These are phyloP conservation scores for Sistotremastrum niveocremeum DNA, from an alignment of 768 basidiomycete species.

Conservation along the genomic window DNA sequence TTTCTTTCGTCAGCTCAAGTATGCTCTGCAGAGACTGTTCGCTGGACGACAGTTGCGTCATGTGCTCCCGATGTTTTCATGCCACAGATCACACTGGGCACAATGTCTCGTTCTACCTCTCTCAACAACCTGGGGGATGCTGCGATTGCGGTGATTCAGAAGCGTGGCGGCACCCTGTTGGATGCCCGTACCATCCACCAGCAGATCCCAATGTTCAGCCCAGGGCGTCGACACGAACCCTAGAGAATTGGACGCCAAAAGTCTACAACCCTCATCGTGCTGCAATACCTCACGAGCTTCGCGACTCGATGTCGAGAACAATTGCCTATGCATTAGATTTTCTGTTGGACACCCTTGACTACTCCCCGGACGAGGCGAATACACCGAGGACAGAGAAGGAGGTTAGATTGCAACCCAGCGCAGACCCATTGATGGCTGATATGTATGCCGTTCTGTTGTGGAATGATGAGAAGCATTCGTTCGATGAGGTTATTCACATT, in stretches of 20 bases:
- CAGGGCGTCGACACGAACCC: slow-evolving; percentile 6
- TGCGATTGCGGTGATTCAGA: slow-evolving; percentile 93
- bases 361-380: slow-evolving; percentile 65
- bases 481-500: slow-evolving; percentile 71
- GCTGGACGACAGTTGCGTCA: slow-evolving; percentile 76
- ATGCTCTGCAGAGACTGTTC: slow-evolving; percentile 63
- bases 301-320: slow-evolving; percentile 60
- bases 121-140: slow-evolving; percentile 82
- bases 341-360: slow-evolving; percentile 69
- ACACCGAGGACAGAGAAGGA: slow-evolving; percentile 55
- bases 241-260: slow-evolving; percentile 22
- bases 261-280: slow-evolving; percentile 42
- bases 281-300: slow-evolving; percentile 47
- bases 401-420: slow-evolving; percentile 58
- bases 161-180: slow-evolving; percentile 60
- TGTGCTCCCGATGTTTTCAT: slow-evolving; percentile 85
- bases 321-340: slow-evolving; percentile 73
- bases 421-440: slow-evolving; percentile 68
- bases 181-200: slow-evolving; percentile 62
- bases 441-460: slow-evolving; percentile 75
- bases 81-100: slow-evolving; percentile 77
- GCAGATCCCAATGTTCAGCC: slow-evolving; percentile 17
- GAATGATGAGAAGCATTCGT: slow-evolving; percentile 97
- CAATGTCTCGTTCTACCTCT: slow-evolving; percentile 87
- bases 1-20: too few relatives aligned